Base-by-base conservation (phyloP, 495 filamentous ascomycete genomes). In the Daldinia childiae region DNA sequence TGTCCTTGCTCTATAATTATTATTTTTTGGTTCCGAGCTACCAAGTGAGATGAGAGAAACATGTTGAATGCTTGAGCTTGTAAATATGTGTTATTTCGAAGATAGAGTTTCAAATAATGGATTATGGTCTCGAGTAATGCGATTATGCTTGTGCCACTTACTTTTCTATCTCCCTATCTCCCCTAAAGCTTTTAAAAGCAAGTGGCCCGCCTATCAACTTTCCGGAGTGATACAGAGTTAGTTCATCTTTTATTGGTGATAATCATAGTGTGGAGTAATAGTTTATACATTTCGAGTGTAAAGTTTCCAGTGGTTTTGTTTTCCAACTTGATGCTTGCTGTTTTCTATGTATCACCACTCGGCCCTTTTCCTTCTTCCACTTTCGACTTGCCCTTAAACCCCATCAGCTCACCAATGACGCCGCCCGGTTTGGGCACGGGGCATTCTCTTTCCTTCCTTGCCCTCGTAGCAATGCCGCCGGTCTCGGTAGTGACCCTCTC, bases 371-470 rank as follows among this genome's bases (percentile, higher is more conserved):
- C 51, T 8, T 69, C 66, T 58, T 48, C 48, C 29, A 58, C 50
- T 48, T 77, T 58, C 17, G 69, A 63, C 51, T 74, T 76, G 29
- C 77, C 84, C 7, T 48, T 48, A 73, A 95, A 90, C 0, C 93
- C 93, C 69, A 97, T 79, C 41, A 94, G 74, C 76, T 91, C 86
- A 21, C 92, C 92, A 58, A 95, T 79, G 12, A 92, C 77, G 9
- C 92, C 93, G 17, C 86, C 82, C 0, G 93, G 93, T 74, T 96
- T 97, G 4, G 93, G 93, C 1, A 97, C 90, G 0, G 93, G 93
- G 73, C 93, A 97, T 77, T 94, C 76, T 38, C 74, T 64, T 34
- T 76, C 85, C 58, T 82, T 79, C 76, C 78, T 83, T 32, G 73
- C 54, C 9, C 78, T 62, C 11, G 73, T 72, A 12, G 75, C 74